These are phyloP conservation scores for Zalerion maritima DNA, from an alignment of 495 filamentous ascomycete genomes.

Conservation along the genomic window DNA sequence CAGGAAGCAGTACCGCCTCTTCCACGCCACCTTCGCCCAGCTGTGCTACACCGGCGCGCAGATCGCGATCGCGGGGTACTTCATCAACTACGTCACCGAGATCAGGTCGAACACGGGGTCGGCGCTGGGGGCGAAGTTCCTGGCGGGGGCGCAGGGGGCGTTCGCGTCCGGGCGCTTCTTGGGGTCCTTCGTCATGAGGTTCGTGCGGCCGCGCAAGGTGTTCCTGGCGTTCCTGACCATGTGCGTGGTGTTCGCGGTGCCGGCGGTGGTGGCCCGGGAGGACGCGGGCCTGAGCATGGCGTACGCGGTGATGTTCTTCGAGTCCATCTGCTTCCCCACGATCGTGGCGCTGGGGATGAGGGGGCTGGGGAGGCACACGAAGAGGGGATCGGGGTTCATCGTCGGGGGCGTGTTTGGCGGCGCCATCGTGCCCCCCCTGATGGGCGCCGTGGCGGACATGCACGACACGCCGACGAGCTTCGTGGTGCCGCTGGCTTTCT, in stretches of 20 bases:
- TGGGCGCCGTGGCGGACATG: slow-evolving; percentile 35
- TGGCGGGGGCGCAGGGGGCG: slow-evolving; percentile 39
- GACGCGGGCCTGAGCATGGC: slow-evolving; percentile 39
- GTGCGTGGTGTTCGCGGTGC: slow-evolving; percentile 19
- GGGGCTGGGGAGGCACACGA: slow-evolving; percentile 44
- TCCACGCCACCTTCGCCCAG: slow-evolving; percentile 38
- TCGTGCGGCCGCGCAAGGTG: slow-evolving; percentile 33
- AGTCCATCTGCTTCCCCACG: slow-evolving; percentile 47
- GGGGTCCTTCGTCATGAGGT: slow-evolving; percentile 37
- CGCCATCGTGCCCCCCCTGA: slow-evolving; percentile 34
- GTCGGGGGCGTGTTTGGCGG: slow-evolving; percentile 44
- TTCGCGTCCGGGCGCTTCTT: slow-evolving; percentile 42
- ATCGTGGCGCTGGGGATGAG: slow-evolving; percentile 48
- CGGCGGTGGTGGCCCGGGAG: slow-evolving; percentile 16
- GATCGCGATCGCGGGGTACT: slow-evolving; percentile 38
- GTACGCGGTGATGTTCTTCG: slow-evolving; percentile 44
- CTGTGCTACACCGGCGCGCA: slow-evolving; percentile 46
- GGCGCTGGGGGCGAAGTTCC: slow-evolving; percentile 34
- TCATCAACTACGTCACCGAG: slow-evolving; percentile 46
- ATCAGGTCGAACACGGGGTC: slow-evolving; percentile 28
- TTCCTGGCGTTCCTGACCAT: slow-evolving; percentile 25
- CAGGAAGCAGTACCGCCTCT: slow-evolving; percentile 37
- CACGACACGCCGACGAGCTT: slow-evolving; percentile 35
- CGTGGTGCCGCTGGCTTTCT: slow-evolving; percentile 43
- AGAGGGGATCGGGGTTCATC: slow-evolving; percentile 41